Base-by-base conservation (phyloP, 148 eudicot species). In the Polygonum maritimum region DNA sequence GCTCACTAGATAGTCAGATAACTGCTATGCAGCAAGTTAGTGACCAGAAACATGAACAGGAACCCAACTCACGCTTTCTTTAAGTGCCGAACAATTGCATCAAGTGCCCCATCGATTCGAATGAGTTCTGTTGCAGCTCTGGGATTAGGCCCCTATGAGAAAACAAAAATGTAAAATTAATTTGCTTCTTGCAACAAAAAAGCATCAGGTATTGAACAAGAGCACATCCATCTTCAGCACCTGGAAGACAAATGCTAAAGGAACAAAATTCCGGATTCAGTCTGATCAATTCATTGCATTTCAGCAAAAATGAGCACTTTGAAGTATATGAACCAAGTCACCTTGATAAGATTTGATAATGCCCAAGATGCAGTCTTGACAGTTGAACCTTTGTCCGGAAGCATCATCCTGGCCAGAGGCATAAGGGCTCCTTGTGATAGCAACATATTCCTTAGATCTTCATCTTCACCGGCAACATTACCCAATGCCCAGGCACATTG, bases 401-500 rank as follows among this genome's bases (percentile, higher is more conserved):
- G 87, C 86, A 95, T 83, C 99, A 95, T 95, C 83, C 92, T 90
- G 79, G 93, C 92, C 80, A 95, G 91, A 83, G 97, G 92, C 73
- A 76, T 83, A 71, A 92, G 89, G 73, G 97, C 99, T 78, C 99
- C 99, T 82, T 95, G 97, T 0, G 90, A 88, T 65, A 92, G 81
- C 77, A 95, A 83, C 86, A 89, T 77, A 83, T 84, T 85, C 85
- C 99, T 88, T 76, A 95, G 84, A 73, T 95, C 97, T 79, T 92
- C 92, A 76, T 89, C 97, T 90, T 95, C 99, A 78, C 96, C 99
- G 40, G 97, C 96, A 81, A 95, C 99, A 87, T 95, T 95, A 84
- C 99, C 99, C 81, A 95, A 74, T 45, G 99, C 99, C 99, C 99
- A 95, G 75, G 97, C 97, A 84, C 99, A 95, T 79, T 95, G 99